Evolutionary conservation across 140 eudicot genomes (phyloP).

Genomic region (Oenanthe javanica): DNA sequence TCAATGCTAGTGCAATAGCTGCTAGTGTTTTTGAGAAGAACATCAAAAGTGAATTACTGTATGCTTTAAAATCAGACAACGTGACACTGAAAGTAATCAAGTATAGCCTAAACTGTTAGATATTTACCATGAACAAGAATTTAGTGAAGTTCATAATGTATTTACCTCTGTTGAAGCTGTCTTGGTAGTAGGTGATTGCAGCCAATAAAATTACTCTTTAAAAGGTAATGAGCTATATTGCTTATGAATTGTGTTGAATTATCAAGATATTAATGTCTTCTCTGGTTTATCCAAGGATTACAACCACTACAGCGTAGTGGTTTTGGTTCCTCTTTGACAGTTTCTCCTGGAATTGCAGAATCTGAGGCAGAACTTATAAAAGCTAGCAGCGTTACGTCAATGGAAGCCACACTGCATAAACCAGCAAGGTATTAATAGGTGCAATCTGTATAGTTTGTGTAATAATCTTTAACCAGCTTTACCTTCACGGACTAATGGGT

Average conservation of each 20-base stretch:
- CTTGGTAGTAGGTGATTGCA: slow-evolving; percentile 13
- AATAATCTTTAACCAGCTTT: slow-evolving; percentile 7
- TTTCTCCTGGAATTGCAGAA: slow-evolving; percentile 14
- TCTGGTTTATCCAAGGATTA: slow-evolving; percentile 34
- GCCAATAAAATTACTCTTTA: slow-evolving; percentile 11
- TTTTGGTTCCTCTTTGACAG: slow-evolving; percentile 14
- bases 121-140: slow-evolving; percentile 17
- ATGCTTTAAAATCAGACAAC: slow-evolving; percentile 12
- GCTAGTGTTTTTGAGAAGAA: slow-evolving; percentile 13
- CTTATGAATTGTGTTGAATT: background rate
- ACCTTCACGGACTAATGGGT: slow-evolving; percentile 6
- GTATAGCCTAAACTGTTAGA: slow-evolving; percentile 26
- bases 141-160: slow-evolving; percentile 17
- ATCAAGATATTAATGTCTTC: background rate
- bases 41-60: background rate
- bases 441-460: slow-evolving; percentile 1
- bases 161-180: slow-evolving; percentile 22
- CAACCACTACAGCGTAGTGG: slow-evolving; percentile 27
- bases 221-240: slow-evolving; percentile 24
- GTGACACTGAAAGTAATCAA: slow-evolving; percentile 25
- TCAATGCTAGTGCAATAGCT: background rate
- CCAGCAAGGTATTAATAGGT: slow-evolving; percentile 54
- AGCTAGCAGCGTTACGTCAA: slow-evolving; percentile 16
- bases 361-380: background rate
- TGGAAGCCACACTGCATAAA: slow-evolving; percentile 45